Evolutionary conservation across 805 yeast genomes (phyloP), one percentile per base, ranked within the genome.

Genomic region (Monosporozyma unispora): DNA sequence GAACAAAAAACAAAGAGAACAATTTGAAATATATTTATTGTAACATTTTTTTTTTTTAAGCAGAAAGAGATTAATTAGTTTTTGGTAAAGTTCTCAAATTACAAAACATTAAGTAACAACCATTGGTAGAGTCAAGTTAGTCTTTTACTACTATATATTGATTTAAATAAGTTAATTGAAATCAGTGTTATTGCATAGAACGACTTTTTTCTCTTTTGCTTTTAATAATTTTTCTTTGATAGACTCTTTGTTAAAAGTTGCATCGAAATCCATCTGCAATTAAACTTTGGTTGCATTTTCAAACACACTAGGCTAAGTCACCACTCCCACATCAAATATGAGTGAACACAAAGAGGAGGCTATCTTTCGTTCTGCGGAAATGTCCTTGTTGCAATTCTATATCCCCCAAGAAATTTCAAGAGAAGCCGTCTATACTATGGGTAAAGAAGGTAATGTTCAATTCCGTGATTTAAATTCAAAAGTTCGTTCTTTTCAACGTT

Each of bases 321-420:
- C n/a, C n/a, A n/a, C n/a, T n/a, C n/a, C n/a, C n/a, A n/a, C n/a
- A n/a, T n/a, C 21, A 42, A n/a, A 12, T 3, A 44, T 48, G 46
- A 22, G 33, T 50, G 35, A 28, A 2, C 48, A 4, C 56, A 49
- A 44, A 58, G 63, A 66, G 39, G 71, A 67, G 50, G 71, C 70
- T 28, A 63, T 67, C 48, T 67, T 67, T 60, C 68, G 96, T 75
- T 90, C 98, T 50, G 98, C 98, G 83, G 95, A 87, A 62, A 95
- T 93, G 98, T 80, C 95, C 45, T 78, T 90, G 59, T 85, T 91
- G 48, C 96, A 93, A 72, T 74, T 93, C 57, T 91, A 87, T 67
- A 80, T 93, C 52, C 91, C 98, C 8, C 81, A 87, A 25, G 99
- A 93, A 69, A 82, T 86, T 42, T 80, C 96, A 7, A 75, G 97